Percentiles rank a stretch among this genome's conserved stretches.
Conservation (phyloP, 176 grass and related monocot species). For the Cenchrus fungigraminus region DNA sequence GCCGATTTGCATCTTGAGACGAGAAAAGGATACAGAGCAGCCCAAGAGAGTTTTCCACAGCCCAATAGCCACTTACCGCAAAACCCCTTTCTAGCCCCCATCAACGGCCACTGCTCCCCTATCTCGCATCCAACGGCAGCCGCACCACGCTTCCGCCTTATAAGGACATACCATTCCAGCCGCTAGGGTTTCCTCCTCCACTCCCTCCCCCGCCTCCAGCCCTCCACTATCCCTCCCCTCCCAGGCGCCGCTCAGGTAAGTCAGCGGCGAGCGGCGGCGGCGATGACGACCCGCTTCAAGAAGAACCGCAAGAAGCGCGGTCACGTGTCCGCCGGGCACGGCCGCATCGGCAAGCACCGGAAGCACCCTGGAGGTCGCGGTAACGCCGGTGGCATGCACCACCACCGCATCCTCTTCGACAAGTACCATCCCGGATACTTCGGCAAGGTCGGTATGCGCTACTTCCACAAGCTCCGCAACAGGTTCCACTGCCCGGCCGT, state of each 20-base stretch:
- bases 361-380: slow-evolving; percentile 92
- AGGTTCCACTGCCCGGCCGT: slow-evolving; percentile 72
- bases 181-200: slow-evolving; percentile 41
- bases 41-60: slow-evolving; percentile 1
- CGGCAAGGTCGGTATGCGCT: slow-evolving; percentile 96
- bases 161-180: slow-evolving; percentile 2
- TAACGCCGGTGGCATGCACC: slow-evolving; percentile 97
- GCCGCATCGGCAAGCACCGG: slow-evolving; percentile 91
- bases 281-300: slow-evolving; percentile 88
- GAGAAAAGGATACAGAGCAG: too few relatives aligned
- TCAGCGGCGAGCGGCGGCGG: slow-evolving; percentile 40
- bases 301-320: slow-evolving; percentile 98
- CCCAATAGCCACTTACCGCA: background rate
- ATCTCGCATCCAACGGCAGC: slow-evolving; percentile 33
- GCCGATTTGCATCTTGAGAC: too few relatives aligned
- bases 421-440: slow-evolving; percentile 94
- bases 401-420: slow-evolving; percentile 98
- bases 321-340: slow-evolving; percentile 88
- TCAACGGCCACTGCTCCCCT: background rate
- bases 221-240: background rate
- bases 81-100: slow-evolving; percentile 36
- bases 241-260: slow-evolving; percentile 30
- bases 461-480: slow-evolving; percentile 95
- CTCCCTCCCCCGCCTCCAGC: slow-evolving; percentile 33
- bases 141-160: background rate